Base-by-base conservation (phyloP, 495 filamentous ascomycete genomes). In the Endocarpon pusillum region DNA sequence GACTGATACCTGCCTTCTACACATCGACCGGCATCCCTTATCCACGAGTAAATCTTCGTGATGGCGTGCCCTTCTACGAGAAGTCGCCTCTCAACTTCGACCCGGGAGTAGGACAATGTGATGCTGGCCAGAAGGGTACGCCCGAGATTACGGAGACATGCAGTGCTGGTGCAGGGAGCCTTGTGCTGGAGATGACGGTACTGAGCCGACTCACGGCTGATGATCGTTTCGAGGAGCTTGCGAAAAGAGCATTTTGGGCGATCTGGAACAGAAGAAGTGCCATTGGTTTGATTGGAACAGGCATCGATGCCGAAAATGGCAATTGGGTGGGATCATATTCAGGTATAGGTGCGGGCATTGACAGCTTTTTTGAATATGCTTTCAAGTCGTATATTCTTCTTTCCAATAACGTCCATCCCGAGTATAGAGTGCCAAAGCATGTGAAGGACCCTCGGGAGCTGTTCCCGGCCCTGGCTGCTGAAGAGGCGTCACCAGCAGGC, bases 351-450 rank as follows among this genome's bases (percentile, higher is more conserved):
- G 89, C 89, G 1, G 91, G 89, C 12, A 78, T 91, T 42, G 89
- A 96, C 53, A 94, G 85, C 57, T 97, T 96, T 57, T 96, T 87
- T 45, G 89, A 97, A 58, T 97, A 97, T 49, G 89, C 89, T 1
- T 67, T 94, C 48, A 97, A 97, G 49, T 79, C 85, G 2, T 75
- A 91, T 42, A 78, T 97, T 40, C 57, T 97, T 6, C 69, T 94
- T 12, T 92, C 87, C 2, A 74, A 80, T 10, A 59, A 59, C 29
- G 47, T 60, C 22, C 52, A 49, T 7, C 46, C 48, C 6, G 44
- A 47, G 5, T 48, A 31, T 53, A 24, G 37, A 61, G 32, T 26
- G 33, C 6, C 42, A 40, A 0, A 62, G 53, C 28, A 31, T 14
- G 28, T 17, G 5, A 31, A 31, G 28, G 28, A 31, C 12, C 28